Evolutionary conservation across 169 alveolate species (phyloP).

Genomic region (Amoebophrya sp.): DNA sequence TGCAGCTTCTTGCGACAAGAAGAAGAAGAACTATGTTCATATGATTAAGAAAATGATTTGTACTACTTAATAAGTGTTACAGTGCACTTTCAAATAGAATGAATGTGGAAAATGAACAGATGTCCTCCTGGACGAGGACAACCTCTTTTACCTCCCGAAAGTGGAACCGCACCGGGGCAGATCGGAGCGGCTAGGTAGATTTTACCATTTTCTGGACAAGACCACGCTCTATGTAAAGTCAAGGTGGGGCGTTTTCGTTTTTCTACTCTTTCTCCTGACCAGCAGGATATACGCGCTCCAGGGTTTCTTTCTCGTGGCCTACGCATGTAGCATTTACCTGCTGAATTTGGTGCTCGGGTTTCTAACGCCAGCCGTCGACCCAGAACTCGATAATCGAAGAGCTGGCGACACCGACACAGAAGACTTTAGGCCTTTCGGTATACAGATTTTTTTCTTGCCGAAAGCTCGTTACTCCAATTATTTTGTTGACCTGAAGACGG

Average conservation of each 20-base stretch:
- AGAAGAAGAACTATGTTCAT: background rate
- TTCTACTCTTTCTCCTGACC: background rate
- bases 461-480: no score
- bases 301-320: background rate
- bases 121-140: background rate
- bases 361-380: background rate
- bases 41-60: background rate
- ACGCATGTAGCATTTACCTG: background rate
- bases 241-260: background rate
- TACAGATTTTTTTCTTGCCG: no score
- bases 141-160: background rate
- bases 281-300: background rate
- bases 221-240: background rate
- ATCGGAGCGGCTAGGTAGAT: background rate
- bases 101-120: background rate
- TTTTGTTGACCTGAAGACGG: no score
- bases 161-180: no score
- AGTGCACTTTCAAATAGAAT: background rate
- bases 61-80: background rate
- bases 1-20: background rate
- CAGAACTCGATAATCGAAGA: background rate
- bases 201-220: background rate
- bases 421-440: background rate
- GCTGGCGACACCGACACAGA: background rate
- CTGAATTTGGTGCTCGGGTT: background rate